Evolutionary conservation across 1,139 yeast species (phyloP).

Genomic region (Geotrichum klebahnii): DNA sequence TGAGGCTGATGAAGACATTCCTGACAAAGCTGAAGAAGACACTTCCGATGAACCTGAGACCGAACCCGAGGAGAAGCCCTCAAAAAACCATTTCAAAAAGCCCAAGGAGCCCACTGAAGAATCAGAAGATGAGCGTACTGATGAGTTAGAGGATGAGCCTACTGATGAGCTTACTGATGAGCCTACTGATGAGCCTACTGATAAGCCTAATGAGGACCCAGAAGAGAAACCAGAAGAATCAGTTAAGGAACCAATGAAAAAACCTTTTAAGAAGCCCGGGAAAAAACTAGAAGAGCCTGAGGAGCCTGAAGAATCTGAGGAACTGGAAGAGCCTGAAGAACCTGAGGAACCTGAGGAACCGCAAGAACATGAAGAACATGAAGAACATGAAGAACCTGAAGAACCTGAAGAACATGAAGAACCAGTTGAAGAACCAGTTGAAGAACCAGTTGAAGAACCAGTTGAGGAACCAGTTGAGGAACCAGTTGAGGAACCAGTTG

Average conservation of each 20-base stretch:
- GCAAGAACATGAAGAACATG: too few relatives aligned
- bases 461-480: not conserved
- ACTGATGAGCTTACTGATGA: too few relatives aligned
- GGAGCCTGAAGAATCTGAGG: not conserved
- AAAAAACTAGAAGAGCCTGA: not conserved
- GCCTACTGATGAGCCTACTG: too few relatives aligned
- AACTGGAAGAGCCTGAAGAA: not conserved
- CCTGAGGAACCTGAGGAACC: constrained; percentile 1
- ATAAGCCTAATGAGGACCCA: not conserved
- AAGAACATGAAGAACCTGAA: not conserved
- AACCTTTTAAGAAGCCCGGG: not conserved
- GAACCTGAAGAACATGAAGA: not conserved
- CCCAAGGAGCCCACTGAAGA: too few relatives aligned
- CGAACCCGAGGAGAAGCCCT: too few relatives aligned
- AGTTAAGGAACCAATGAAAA: constrained; percentile 1
- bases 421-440: not conserved
- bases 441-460: too few relatives aligned
- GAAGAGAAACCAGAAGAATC: too few relatives aligned
- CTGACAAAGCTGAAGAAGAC: not conserved
- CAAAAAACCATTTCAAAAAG: too few relatives aligned
- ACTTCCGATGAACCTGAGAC: not conserved
- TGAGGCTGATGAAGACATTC: not conserved
- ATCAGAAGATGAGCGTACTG: too few relatives aligned
- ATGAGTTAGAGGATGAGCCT: too few relatives aligned
- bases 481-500: not conserved